phyloP scores from a whole-genome alignment of 75 land plant genomes.

The Adiantum capillusveneris region DNA sequence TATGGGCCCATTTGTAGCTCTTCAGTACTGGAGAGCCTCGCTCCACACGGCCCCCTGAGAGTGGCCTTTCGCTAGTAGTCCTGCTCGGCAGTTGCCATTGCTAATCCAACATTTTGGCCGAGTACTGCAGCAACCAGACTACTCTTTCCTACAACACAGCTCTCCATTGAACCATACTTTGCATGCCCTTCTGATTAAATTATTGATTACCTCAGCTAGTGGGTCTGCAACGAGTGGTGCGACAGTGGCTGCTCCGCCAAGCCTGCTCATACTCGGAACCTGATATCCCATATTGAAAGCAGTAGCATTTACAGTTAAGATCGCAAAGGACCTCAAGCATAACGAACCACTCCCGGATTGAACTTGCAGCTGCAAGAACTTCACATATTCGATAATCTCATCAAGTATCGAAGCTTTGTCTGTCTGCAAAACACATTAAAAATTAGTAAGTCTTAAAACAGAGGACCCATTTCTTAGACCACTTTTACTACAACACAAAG shows the following conservation, averaged over 20 bases:
- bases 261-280: conserved; percentile 98
- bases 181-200: too few relatives aligned
- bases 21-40: too few relatives aligned
- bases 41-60: neutral
- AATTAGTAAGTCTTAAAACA: too few relatives aligned
- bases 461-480: too few relatives aligned
- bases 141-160: conserved; percentile 7
- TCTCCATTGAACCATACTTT: too few relatives aligned
- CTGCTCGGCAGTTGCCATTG: conserved; percentile 56
- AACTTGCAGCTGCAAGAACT: conserved; percentile 96
- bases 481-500: too few relatives aligned
- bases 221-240: conserved; percentile 64
- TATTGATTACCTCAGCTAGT: conserved; percentile 54
- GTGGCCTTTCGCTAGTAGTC: conserved; percentile 25
- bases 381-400: conserved; percentile 96
- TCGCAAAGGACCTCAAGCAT: too few relatives aligned
- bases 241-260: conserved; percentile 91
- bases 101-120: conserved; percentile 16
- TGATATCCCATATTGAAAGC: conserved; percentile 12
- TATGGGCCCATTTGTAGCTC: too few relatives aligned
- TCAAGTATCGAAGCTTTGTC: conserved; percentile 99
- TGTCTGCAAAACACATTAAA: conserved; percentile 60
- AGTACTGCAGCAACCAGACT: conserved; percentile 5
- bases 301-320: too few relatives aligned
- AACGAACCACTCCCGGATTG: too few relatives aligned